Percentiles rank a stretch among this genome's conserved stretches.
These are phyloP conservation scores for Fusarium sublunatum DNA, from an alignment of 2,329 filamentous ascomycete genomes.

Conservation along the genomic window DNA sequence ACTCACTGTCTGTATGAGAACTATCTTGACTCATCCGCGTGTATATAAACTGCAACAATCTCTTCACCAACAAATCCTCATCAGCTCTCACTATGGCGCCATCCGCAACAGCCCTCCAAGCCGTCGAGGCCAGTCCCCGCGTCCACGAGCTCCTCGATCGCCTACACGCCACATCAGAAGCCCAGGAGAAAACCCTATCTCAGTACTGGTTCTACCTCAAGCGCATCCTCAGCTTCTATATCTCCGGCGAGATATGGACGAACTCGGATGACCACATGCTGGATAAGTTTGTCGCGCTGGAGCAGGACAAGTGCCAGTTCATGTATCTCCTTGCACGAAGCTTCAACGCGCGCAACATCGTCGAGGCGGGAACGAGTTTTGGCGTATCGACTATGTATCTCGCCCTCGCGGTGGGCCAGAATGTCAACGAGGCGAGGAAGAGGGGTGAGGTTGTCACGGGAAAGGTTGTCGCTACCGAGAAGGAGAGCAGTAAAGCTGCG, in stretches of 20 bases:
- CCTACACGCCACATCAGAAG: slow-evolving; percentile 45
- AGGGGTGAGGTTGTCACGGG: slow-evolving; percentile 35
- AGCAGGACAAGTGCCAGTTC: slow-evolving; percentile 67
- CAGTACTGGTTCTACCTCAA: slow-evolving; percentile 46
- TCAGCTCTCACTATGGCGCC: slow-evolving; percentile 24
- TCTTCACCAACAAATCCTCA: background rate
- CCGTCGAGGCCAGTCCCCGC: slow-evolving; percentile 41
- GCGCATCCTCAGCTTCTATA: slow-evolving; percentile 38
- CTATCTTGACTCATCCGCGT: too few relatives aligned
- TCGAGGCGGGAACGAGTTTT: slow-evolving; percentile 72
- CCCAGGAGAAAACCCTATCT: slow-evolving; percentile 43
- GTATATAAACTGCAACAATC: slow-evolving; percentile 11
- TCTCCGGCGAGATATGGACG: slow-evolving; percentile 41
- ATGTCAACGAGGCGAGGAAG: slow-evolving; percentile 46
- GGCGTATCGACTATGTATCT: slow-evolving; percentile 73
- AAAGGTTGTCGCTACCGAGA: slow-evolving; percentile 69
- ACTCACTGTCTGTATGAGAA: background rate
- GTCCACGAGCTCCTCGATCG: slow-evolving; percentile 44
- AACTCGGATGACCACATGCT: slow-evolving; percentile 55
- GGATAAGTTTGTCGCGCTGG: slow-evolving; percentile 70
- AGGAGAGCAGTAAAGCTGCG: slow-evolving; percentile 65
- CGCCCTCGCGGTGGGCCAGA: slow-evolving; percentile 66
- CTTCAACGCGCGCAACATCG: slow-evolving; percentile 62
- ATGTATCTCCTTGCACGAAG: slow-evolving; percentile 65
- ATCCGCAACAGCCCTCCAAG: slow-evolving; percentile 36